phyloP scores from a whole-genome alignment of 768 basidiomycete species.

The Lepiota brunneoincarnata region DNA sequence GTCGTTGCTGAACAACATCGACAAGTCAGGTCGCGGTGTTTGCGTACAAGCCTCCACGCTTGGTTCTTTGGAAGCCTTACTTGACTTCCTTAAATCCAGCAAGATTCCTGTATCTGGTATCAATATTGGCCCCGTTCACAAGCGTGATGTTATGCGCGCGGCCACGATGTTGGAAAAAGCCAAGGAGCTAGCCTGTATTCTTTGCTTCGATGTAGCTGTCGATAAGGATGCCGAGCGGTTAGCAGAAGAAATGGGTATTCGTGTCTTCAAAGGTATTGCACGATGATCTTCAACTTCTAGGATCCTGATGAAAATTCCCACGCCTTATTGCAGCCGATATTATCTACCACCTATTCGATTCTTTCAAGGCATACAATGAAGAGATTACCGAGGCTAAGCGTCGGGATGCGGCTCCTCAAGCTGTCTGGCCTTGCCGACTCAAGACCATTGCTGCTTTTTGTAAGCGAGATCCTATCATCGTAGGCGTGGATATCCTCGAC shows the following conservation, averaged over 20 bases:
- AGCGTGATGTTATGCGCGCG: conserved; percentile 90
- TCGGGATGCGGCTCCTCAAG: conserved; percentile 87
- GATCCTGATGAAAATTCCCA: conserved; percentile 10
- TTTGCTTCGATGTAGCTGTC: conserved; percentile 94
- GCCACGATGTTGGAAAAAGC: conserved; percentile 95
- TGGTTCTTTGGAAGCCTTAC: conserved; percentile 92
- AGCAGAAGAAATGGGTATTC: conserved; percentile 93
- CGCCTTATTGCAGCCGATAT: conserved; percentile 72
- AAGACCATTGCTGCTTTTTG: conserved; percentile 93
- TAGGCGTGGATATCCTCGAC: conserved; percentile 95
- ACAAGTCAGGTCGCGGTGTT: conserved; percentile 94
- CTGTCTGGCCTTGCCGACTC: conserved; percentile 95
- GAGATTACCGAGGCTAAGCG: conserved; percentile 93
- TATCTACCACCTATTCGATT: conserved; percentile 97
- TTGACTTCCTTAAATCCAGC: conserved; percentile 92
- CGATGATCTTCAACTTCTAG: background rate
- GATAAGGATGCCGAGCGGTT: conserved; percentile 91
- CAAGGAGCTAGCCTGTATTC: conserved; percentile 90
- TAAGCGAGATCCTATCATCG: conserved; percentile 95
- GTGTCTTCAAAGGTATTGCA: conserved; percentile 81
- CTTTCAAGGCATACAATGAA: conserved; percentile 91
- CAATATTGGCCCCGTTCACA: conserved; percentile 96
- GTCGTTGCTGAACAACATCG: conserved; percentile 82
- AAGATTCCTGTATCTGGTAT: conserved; percentile 98
- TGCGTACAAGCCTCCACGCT: conserved; percentile 97